Base-by-base conservation (phyloP, 2,329 filamentous ascomycete genomes). In the Nothopassalora personata region DNA sequence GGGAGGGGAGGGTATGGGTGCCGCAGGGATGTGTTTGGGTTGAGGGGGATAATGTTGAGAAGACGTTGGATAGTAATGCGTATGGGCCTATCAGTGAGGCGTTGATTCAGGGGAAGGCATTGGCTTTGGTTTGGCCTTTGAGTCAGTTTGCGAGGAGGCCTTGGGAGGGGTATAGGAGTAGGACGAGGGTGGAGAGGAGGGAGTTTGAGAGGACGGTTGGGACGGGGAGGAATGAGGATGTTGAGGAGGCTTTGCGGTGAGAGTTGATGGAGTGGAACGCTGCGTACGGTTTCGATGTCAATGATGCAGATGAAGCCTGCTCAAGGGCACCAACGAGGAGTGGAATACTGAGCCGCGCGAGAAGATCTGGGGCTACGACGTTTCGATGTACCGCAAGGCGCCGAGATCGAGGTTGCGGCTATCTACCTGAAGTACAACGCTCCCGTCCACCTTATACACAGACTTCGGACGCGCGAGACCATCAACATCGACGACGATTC, bases 11-110 rank as follows among this genome's bases (percentile, higher is more conserved):
- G 59, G 72, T 89, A 49, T 81, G 82, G 62, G 83, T 99, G 23
- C 93, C 92, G 5, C 81, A 81, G 62, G 91, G 91, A 18, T 92
- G 97, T 77, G 81, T 97, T 30, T 99, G 94, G 94, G 85, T 99
- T 0, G 93, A 97, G 72, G 94, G 94, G 1, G 94, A 99, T 71
- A 91, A 88, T 68, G 83, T 84, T 67, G 81, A 83, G 53, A 83
- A 83, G 67, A 90, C 85, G 57, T 73, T 86, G 60, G 94, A 99
- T 76, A 96, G 91, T 74, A 96, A 96, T 75, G 85, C 85, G 11
- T 97, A 95, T 73, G 94, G 94, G 0, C 91, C 94, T 5, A 72
- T 81, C 47, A 70, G 72, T 61, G 84, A 84, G 64, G 84, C 83
- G 56, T 72, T 97, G 63, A 83, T 97, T 36, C 85, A 86, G 39